Evolutionary conservation across 2,329 filamentous ascomycete genomes (phyloP).

Genomic region (Talaromyces sp.): DNA sequence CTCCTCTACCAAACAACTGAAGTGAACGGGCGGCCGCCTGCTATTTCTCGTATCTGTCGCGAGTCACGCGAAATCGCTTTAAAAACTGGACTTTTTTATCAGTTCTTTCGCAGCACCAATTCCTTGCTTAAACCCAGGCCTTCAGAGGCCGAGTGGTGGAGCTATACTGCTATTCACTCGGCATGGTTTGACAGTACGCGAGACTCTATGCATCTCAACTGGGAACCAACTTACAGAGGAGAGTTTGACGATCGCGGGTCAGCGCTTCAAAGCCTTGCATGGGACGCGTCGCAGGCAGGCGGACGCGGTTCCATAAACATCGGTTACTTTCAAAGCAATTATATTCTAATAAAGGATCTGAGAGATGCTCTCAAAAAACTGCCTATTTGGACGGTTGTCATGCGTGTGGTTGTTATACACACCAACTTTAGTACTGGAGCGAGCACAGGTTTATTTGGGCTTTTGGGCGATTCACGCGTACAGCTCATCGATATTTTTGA

Average conservation of each 20-base stretch:
- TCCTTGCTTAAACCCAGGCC: not conserved
- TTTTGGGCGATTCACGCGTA: conserved; percentile 3
- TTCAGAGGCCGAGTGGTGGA: not conserved
- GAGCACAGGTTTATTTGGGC: not conserved
- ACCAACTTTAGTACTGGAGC: conserved; percentile 1
- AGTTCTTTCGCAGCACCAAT: not conserved
- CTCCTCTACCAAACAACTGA: conserved; percentile 3
- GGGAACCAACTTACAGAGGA: not conserved
- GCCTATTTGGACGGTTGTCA: not conserved
- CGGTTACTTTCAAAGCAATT: not conserved
- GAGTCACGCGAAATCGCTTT: conserved; percentile 2
- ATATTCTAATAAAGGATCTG: not conserved
- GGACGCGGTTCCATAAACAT: not conserved
- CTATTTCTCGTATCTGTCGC: conserved; percentile 2
- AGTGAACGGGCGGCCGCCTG: conserved; percentile 2
- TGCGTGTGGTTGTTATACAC: conserved; percentile 5
- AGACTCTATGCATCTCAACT: conserved; percentile 2
- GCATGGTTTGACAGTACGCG: conserved; percentile 4
- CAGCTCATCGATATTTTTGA: conserved; percentile 4
- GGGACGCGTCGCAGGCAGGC: not conserved
- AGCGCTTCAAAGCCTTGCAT: conserved; percentile 1
- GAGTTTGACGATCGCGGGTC: not conserved
- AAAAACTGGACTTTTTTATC: not conserved
- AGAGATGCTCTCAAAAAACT: not conserved
- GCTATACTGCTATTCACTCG: not conserved